Conservation (phyloP, 1,284 basidiomycete species). For the Pyrrhoderma lamaoense region DNA sequence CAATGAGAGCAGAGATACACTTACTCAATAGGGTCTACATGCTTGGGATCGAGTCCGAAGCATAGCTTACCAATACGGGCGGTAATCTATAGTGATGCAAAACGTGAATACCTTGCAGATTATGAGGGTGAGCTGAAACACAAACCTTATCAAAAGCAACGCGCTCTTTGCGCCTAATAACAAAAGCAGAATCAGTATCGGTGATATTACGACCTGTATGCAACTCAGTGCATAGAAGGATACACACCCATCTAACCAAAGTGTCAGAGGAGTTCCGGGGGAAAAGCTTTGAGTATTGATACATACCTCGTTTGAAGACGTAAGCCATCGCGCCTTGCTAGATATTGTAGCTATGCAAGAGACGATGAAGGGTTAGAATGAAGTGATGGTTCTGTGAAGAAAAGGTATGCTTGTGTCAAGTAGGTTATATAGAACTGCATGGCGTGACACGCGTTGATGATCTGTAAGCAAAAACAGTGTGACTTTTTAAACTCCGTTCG, state of each 20-base stretch:
- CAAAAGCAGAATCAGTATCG: slow-evolving; percentile 14
- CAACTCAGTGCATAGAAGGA: slow-evolving; percentile 30
- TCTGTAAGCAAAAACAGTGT: background rate
- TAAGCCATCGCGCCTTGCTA: slow-evolving; percentile 42
- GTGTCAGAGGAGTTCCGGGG: slow-evolving; percentile 18
- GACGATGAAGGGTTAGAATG: slow-evolving; percentile 1
- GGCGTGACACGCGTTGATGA: no score
- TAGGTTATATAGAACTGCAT: no score
- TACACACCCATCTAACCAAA: slow-evolving; percentile 55
- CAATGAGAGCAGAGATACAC: slow-evolving; percentile 25
- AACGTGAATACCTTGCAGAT: slow-evolving; percentile 13
- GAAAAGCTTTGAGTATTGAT: slow-evolving; percentile 4
- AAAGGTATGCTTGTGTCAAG: background rate
- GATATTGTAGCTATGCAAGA: slow-evolving; percentile 1
- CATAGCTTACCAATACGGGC: slow-evolving; percentile 92
- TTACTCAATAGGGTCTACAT: slow-evolving; percentile 91
- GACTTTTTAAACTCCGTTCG: slow-evolving; percentile 9
- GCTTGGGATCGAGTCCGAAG: slow-evolving; percentile 91
- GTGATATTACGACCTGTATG: slow-evolving; percentile 22
- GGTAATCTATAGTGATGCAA: slow-evolving; percentile 57
- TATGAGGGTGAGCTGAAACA: slow-evolving; percentile 19
- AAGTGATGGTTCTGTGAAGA: slow-evolving; percentile 8
- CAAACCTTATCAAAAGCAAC: slow-evolving; percentile 82
- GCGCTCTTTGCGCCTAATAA: slow-evolving; percentile 68
- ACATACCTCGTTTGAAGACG: slow-evolving; percentile 70